Base-by-base conservation (phyloP, 371 early-diverging fungal genomes). In the Mycotypha africana region DNA sequence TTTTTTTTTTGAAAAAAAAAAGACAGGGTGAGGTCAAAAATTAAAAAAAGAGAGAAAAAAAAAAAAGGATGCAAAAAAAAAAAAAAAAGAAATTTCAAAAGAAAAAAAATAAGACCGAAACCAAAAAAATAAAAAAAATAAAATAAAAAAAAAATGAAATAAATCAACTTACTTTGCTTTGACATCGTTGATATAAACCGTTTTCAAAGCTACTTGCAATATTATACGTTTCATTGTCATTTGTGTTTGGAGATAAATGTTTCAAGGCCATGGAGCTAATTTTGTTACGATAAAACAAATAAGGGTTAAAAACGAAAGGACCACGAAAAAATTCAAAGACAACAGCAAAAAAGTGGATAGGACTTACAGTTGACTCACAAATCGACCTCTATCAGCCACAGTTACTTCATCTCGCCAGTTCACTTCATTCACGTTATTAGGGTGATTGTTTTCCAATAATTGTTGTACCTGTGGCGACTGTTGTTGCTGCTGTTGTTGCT, bases 381-480 rank as follows among this genome's bases (percentile, higher is more conserved):
- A 60, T 20, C 54, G 51, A 39, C 56, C 53, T 50, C 71, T 60
- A 39, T 71, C 71, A 32, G 45, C 39, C n/a, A 54, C 50, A 38
- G 65, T 38, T 25, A 71, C 30, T 47, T 71, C 67, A 40, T 62
- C 56, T 50, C 71, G 63, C 71, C 71, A 71, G 35, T 57, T 61
- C n/a, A 51, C 47, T 40, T 59, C 59, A 4, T 60, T 39, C 1
- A 44, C 34, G 35, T 54, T 49, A 30, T 25, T 54, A 4, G 49
- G 45, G 35, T 48, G 45, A 23, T 45, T 47, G 34, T 49, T 41
- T 39, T 39, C 49, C 11, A 48, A 47, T 32, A 43, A 44, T 16
- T 49, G 49, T 19, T 49, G 49, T 20, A 25, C 41, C 16, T 15
- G 25, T 17, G 31, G 48, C 19, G 26, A 22, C 24, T 23, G 38